phyloP scores from a whole-genome alignment of 805 yeast species.

The Cyberlindnera petersonii region DNA sequence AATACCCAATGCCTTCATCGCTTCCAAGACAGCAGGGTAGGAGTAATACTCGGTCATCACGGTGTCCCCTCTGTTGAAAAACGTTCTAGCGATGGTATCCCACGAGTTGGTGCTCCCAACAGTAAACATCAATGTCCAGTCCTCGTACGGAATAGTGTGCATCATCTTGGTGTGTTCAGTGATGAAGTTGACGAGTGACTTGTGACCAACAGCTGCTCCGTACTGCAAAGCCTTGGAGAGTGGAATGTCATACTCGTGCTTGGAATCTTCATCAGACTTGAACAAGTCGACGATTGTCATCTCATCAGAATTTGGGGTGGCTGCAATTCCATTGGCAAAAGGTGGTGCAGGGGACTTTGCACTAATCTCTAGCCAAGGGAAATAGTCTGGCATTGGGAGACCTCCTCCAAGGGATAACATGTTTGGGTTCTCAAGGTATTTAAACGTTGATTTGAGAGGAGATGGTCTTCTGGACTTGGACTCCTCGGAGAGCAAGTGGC shows the following conservation, averaged over 20 bases:
- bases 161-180: conserved; percentile 67
- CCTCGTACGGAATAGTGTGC: conserved; percentile 45
- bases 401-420: conserved; percentile 94
- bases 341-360: conserved; percentile 78
- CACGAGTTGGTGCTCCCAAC: conserved; percentile 87
- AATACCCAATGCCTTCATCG: conserved; percentile 71
- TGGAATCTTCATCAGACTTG: conserved; percentile 40
- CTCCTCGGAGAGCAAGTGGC: conserved; percentile 73
- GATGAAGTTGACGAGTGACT: conserved; percentile 62
- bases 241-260: conserved; percentile 57
- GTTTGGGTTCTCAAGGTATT: conserved; percentile 67
- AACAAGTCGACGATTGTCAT: conserved; percentile 32
- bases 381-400: conserved; percentile 82
- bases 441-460: conserved; percentile 79
- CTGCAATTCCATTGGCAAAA: conserved; percentile 72
- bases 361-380: conserved; percentile 80
- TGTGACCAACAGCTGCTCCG: conserved; percentile 80
- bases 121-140: conserved; percentile 70
- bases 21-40: conserved; percentile 80
- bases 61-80: conserved; percentile 76
- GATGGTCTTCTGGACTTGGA: conserved; percentile 73
- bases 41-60: conserved; percentile 78
- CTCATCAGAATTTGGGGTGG: conserved; percentile 41
- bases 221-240: conserved; percentile 87
- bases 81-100: conserved; percentile 78